These are phyloP conservation scores for Omphalotus guepiniiformis DNA, from an alignment of 768 basidiomycete species.

Conservation along the genomic window DNA sequence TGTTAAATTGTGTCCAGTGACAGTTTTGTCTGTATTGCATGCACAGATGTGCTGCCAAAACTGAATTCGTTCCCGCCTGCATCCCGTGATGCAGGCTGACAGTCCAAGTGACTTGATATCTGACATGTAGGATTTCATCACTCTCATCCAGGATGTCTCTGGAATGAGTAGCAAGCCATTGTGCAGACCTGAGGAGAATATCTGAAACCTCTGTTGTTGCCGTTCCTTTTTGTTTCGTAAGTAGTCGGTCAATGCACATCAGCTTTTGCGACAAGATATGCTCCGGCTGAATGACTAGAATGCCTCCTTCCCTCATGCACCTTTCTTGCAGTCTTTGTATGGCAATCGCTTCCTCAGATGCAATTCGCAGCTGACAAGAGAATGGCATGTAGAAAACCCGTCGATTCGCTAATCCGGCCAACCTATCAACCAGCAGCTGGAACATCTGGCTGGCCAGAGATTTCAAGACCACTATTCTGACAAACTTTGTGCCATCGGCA, in stretches of 20 bases:
- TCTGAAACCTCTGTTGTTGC: too few species aligned
- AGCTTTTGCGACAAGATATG: conserved; percentile 49
- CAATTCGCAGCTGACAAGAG: conserved; percentile 32
- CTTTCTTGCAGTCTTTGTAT: conserved; percentile 30
- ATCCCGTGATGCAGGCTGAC: too few species aligned
- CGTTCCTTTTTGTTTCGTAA: too few species aligned
- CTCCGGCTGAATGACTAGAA: conserved; percentile 51
- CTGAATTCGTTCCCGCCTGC: too few species aligned
- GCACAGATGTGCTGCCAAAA: too few species aligned
- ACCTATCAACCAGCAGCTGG: conserved; percentile 36
- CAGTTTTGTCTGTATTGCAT: too few species aligned
- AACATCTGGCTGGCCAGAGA: conserved; percentile 45
- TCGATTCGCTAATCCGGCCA: conserved; percentile 42
- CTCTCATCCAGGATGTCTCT: conserved; percentile 43
- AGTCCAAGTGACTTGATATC: conserved; percentile 45
- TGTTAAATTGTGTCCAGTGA: too few species aligned
- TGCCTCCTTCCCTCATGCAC: conserved; percentile 35
- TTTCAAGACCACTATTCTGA: conserved; percentile 49
- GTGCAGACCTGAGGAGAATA: too few species aligned
- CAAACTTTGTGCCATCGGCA: conserved; percentile 38
- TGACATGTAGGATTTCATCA: conserved; percentile 43
- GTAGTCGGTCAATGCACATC: conserved; percentile 36
- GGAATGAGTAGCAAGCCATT: conserved; percentile 23
- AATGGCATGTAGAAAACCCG: conserved; percentile 49
- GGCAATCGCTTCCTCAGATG: conserved; percentile 10